Percentiles rank a stretch among this genome's conserved stretches.
Conservation (phyloP, 169 alveolate species). For the Cyclospora cayetanensis region DNA sequence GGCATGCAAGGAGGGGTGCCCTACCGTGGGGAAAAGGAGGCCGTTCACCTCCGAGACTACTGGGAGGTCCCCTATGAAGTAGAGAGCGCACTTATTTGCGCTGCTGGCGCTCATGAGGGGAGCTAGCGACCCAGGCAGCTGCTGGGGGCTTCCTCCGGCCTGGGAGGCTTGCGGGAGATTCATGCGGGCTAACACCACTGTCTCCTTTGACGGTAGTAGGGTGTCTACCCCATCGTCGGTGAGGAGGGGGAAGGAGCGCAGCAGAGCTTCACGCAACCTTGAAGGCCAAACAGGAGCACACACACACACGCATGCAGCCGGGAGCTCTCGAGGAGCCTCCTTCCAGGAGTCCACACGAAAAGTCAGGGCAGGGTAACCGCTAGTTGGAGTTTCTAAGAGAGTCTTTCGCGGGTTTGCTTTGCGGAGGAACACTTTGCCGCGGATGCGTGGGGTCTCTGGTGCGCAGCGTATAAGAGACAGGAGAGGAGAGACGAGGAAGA, state of each 20-base stretch:
- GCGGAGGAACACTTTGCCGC: too few relatives aligned
- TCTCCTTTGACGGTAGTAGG: constrained; percentile 62
- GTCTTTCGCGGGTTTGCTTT: too few relatives aligned
- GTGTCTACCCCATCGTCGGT: constrained; percentile 24
- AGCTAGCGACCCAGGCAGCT: constrained; percentile 19
- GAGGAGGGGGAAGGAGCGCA: constrained; percentile 11
- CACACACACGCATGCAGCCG: too few relatives aligned
- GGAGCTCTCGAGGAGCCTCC: too few relatives aligned
- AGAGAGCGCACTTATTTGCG: constrained; percentile 33
- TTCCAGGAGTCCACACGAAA: too few relatives aligned
- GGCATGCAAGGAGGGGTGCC: background rate
- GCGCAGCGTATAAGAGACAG: too few relatives aligned
- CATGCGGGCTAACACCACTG: background rate
- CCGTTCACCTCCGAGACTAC: constrained; percentile 57
- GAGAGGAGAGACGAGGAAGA: background rate
- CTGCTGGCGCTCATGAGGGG: constrained; percentile 34
- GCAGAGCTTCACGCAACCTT: constrained; percentile 66
- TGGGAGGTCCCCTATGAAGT: constrained; percentile 6
- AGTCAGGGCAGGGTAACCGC: too few relatives aligned
- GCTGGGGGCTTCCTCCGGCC: constrained; percentile 39
- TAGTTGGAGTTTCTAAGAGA: too few relatives aligned
- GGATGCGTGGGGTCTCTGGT: too few relatives aligned
- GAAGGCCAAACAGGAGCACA: background rate
- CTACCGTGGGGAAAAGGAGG: constrained; percentile 55
- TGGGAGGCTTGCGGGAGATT: background rate